These are phyloP conservation scores for Scleroderma bovista DNA, from an alignment of 768 basidiomycete species.

Conservation along the genomic window DNA sequence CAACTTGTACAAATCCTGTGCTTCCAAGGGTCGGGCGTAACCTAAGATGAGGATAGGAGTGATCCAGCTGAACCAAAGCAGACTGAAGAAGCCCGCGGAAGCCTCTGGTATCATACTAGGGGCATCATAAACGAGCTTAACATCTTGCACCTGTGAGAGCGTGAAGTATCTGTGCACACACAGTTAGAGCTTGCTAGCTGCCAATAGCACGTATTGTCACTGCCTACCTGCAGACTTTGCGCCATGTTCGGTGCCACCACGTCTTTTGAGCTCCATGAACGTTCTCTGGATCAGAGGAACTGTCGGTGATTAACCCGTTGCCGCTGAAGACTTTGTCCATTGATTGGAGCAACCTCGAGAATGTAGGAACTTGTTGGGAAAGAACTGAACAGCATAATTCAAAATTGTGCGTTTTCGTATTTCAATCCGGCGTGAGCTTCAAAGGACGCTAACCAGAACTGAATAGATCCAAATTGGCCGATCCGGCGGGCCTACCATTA, in stretches of 20 bases:
- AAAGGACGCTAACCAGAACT: too few relatives aligned
- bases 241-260: background rate
- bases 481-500: too few relatives aligned
- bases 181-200: background rate
- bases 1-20: conserved; percentile 75
- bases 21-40: conserved; percentile 75
- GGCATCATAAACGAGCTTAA: too few relatives aligned
- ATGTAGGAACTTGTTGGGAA: background rate
- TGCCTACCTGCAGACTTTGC: background rate
- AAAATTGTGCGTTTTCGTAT: too few relatives aligned
- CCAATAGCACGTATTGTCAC: too few relatives aligned
- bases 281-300: background rate
- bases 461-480: too few relatives aligned
- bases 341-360: background rate
- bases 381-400: too few relatives aligned
- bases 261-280: background rate
- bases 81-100: conserved; percentile 51
- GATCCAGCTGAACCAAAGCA: conserved; percentile 72
- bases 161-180: conserved; percentile 9
- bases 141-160: background rate
- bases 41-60: conserved; percentile 67
- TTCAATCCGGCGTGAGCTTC: too few relatives aligned
- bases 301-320: background rate
- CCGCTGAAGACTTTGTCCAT: conserved; percentile 2
- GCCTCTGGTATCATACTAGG: conserved; percentile 53